Evolutionary conservation across 2,329 filamentous ascomycete species (phyloP).

Genomic region (Penicillium sp.): DNA sequence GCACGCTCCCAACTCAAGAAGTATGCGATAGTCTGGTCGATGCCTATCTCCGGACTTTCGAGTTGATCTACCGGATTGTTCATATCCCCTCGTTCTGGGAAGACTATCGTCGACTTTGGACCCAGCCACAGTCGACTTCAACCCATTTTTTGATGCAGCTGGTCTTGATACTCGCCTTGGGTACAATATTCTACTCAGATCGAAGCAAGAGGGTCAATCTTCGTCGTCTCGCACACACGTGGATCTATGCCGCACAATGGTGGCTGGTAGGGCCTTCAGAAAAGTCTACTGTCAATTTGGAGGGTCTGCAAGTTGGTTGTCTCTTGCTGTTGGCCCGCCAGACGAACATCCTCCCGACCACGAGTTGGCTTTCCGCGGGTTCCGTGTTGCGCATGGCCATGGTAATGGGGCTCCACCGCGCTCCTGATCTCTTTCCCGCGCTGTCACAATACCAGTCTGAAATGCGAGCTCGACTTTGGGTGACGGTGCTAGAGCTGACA

Average conservation of each 20-base stretch:
- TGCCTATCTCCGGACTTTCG: constrained; percentile 51
- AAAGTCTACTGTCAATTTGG: constrained; percentile 48
- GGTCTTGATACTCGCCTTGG: constrained; percentile 55
- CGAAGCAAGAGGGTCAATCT: constrained; percentile 35
- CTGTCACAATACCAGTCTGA: constrained; percentile 17
- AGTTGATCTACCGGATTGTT: constrained; percentile 51
- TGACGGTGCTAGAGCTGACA: constrained; percentile 31
- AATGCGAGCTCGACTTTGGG: constrained; percentile 28
- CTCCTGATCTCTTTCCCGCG: constrained; percentile 29
- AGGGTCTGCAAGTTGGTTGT: constrained; percentile 45
- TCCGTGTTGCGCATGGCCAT: constrained; percentile 35
- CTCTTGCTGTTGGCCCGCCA: constrained; percentile 37
- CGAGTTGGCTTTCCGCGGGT: constrained; percentile 36
- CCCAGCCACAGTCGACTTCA: constrained; percentile 21
- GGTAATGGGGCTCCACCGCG: constrained; percentile 38
- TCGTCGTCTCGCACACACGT: constrained; percentile 45
- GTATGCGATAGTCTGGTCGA: constrained; percentile 48
- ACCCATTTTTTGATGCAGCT: constrained; percentile 49
- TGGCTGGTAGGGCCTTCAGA: constrained; percentile 51
- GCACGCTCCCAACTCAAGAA: constrained; percentile 29
- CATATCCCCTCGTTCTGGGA: constrained; percentile 52
- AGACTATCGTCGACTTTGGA: constrained; percentile 53
- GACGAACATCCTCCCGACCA: constrained; percentile 29
- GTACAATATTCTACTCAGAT: constrained; percentile 45
- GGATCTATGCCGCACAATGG: constrained; percentile 53